Evolutionary conservation across 305 asterid genomes (phyloP).

Genomic region (Solanum hybrid): DNA sequence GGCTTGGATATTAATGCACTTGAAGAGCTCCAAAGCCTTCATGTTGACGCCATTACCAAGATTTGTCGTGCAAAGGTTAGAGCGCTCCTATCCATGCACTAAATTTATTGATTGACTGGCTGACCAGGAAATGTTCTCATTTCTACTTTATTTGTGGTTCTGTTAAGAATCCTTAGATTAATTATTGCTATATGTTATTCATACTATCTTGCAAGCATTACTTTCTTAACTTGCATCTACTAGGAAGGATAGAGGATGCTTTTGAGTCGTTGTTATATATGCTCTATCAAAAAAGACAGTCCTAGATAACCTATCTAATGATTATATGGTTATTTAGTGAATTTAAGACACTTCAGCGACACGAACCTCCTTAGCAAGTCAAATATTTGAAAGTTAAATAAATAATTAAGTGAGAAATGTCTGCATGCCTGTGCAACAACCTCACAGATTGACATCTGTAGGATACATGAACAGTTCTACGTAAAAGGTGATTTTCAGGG

Average conservation of each 20-base stretch:
- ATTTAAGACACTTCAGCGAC: not conserved
- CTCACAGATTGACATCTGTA: not conserved
- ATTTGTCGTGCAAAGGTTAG: slow-evolving; percentile 32
- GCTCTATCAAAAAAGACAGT: not conserved
- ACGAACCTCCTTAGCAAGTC: not conserved
- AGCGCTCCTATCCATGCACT: not conserved
- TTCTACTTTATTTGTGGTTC: not conserved
- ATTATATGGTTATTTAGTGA: not conserved
- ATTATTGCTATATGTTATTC: not conserved
- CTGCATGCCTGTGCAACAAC: not conserved
- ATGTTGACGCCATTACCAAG: slow-evolving; percentile 37
- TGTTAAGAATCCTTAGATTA: not conserved
- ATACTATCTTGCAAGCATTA: not conserved
- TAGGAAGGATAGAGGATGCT: not conserved
- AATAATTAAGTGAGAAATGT: not conserved
- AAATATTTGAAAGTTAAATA: not conserved
- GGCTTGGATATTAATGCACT: slow-evolving; percentile 25
- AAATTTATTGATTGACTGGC: not conserved
- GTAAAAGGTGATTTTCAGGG: not conserved
- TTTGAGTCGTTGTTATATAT: not conserved
- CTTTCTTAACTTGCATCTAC: not conserved
- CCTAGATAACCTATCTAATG: not conserved
- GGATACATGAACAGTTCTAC: not conserved
- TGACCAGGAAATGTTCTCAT: not conserved
- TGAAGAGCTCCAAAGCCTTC: slow-evolving; percentile 31